These are phyloP conservation scores for Chimonanthus salicifolius DNA, from an alignment of 164 flowering plant species.

Conservation along the genomic window DNA sequence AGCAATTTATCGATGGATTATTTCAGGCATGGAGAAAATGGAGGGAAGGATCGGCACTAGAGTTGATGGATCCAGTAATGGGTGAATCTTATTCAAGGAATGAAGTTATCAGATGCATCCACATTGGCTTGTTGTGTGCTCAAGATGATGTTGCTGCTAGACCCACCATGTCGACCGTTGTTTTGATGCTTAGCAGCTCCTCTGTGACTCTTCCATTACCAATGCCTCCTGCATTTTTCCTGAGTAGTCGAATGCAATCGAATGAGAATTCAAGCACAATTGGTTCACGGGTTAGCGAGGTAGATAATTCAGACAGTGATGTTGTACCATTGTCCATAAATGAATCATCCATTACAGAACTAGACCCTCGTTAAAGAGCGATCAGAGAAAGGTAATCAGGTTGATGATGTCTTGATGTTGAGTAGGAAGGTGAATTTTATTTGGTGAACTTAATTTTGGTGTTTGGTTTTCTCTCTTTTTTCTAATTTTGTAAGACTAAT, in stretches of 20 bases:
- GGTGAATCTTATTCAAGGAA: not conserved
- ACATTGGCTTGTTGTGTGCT: slow-evolving; percentile 1
- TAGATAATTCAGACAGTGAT: not conserved
- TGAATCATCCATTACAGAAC: not conserved
- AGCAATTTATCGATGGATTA: not conserved
- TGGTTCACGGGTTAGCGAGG: not conserved
- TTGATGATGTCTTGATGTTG: too few species aligned
- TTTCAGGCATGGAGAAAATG: slow-evolving; percentile 10
- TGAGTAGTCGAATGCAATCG: not conserved
- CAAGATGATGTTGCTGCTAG: slow-evolving; percentile 9
- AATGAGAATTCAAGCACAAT: not conserved
- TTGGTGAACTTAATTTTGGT: too few species aligned
- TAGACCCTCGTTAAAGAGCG: not conserved
- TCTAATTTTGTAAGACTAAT: too few species aligned
- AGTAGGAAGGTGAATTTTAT: too few species aligned
- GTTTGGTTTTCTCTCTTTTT: too few species aligned
- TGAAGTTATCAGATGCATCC: slow-evolving; percentile 2
- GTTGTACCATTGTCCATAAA: not conserved
- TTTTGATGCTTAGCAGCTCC: slow-evolving; percentile 5
- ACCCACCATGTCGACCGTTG: not conserved
- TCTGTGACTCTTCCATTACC: not conserved
- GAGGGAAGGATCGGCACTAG: slow-evolving; percentile 1
- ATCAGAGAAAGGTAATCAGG: not conserved
- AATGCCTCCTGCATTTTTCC: not conserved
- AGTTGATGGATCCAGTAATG: slow-evolving; percentile 2